Evolutionary conservation across 108 stramenopile species (phyloP), one percentile per base, ranked within the genome.

Genomic region (Cyclotella kingstonii): DNA sequence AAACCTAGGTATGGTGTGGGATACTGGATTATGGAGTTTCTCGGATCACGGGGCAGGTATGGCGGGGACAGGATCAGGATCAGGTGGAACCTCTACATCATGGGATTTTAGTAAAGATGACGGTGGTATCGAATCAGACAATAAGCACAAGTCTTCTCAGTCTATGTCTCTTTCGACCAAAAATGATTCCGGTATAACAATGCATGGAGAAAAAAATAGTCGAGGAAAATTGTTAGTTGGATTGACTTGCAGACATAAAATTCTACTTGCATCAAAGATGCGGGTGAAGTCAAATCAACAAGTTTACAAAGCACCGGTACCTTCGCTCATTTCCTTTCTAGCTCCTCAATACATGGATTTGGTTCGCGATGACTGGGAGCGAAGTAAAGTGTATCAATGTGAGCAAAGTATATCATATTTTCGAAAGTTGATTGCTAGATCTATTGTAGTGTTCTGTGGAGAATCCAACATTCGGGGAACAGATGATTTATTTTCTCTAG

Each of bases 291-390:
- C 70, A 23, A 51, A 74, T 25, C 66, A 67, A 0, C 55, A 56
- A 38, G 19, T 76, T 21, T 61, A 55, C 56, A 64, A 71, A 15
- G 54, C 76, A 8, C 87, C 92, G 11, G 81, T 87, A 18, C 45
- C 73, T 22, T 76, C 81, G 2, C 59, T 93, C 1, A 51, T 90
- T 14, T 71, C 67, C 4, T 93, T 89, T 53, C 56, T 90, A n/a
- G 18, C 60, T 31, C 92, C 92, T 39, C 84, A 84, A 25, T 87
- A 89, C 57, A 68, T 83, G 18, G 86, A 86, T 39, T 69, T 69
- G 8, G 77, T 87, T 0, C 50, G 73, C 53, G 92, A 93, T 62
- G 92, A 93, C 53, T 93, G 92, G 92, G 92, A 93, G 45, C 57
- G 85, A 35, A 79, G 82, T 31, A 70, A 77, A 33, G 76, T 90